Conservation (phyloP, 257 asterid species). For the Paulownia fortunei region DNA sequence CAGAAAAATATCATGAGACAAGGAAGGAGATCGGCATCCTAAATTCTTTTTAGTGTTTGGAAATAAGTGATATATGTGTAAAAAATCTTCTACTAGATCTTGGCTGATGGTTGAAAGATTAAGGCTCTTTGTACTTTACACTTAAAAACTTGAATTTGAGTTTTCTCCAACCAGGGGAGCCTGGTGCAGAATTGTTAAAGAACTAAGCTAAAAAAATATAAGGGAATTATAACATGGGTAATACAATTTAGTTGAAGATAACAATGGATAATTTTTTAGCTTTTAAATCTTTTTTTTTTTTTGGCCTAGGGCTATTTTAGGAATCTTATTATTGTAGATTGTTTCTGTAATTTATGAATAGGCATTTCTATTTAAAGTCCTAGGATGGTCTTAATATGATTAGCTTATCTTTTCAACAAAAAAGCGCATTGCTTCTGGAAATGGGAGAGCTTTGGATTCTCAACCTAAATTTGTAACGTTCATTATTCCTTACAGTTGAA, state of each 20-base stretch:
- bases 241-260: neutral
- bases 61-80: neutral
- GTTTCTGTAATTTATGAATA: neutral
- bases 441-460: neutral
- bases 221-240: neutral
- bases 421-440: neutral
- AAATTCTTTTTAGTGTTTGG: neutral
- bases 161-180: neutral
- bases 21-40: neutral
- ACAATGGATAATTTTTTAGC: neutral
- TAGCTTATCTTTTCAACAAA: neutral
- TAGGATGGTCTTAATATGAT: neutral
- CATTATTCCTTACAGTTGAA: neutral
- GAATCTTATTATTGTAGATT: neutral
- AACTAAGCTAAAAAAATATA: neutral
- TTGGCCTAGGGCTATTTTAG: neutral
- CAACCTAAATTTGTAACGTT: neutral
- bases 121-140: neutral
- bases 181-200: neutral
- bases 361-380: neutral
- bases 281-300: neutral
- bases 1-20: neutral
- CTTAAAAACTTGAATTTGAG: neutral
- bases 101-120: neutral
- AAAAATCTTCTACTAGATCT: neutral